Base-by-base conservation (phyloP, 345 rosid genomes). In the Eucalyptus leucophloia region DNA sequence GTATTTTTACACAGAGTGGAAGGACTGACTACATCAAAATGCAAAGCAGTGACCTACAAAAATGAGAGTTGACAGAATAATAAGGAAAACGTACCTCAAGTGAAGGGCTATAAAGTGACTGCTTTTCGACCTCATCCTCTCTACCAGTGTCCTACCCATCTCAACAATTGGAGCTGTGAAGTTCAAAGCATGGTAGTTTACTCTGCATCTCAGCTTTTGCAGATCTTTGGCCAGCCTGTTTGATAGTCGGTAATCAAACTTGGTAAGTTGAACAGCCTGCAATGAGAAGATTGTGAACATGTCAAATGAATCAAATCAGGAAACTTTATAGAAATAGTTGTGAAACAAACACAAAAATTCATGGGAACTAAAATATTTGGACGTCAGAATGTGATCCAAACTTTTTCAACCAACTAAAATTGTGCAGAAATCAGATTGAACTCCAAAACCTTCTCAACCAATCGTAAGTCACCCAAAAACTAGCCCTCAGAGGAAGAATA, bases 151-250 rank as follows among this genome's bases (percentile, higher is more conserved):
- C 93, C 92, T 93, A 19, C 99, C 98, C 94, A 96, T 94, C 89
- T 90, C 91, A 89, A 87, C 93, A 91, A 98, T 95, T 44, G 95
- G 89, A 88, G 93, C 92, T 11, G 98, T 95, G 90, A 96, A 98
- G 86, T 93, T 95, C 72, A 98, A 87, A 69, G 98, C 95, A 89
- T 98, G 99, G 93, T 96, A 98, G 91, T 97, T 98, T 65, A 94
- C 99, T 93, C 98, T 97, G 69, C 99, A 98, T 90, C 99, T 96
- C 80, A 98, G 94, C 93, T 95, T 98, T 92, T 98, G 99, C 51
- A 98, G 95, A 89, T 95, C 96, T 67, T 92, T 81, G 83, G 92
- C 95, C 88, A 98, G 91, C 91, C 90, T 90, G 92, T 98, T 97
- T 45, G 97, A 95, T 67, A 97, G 95, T 92, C 98, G 92, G 93